Percentiles rank a stretch among this genome's conserved stretches.
phyloP scores from a whole-genome alignment of 306 rosid genomes.

The Castanospermum australe region DNA sequence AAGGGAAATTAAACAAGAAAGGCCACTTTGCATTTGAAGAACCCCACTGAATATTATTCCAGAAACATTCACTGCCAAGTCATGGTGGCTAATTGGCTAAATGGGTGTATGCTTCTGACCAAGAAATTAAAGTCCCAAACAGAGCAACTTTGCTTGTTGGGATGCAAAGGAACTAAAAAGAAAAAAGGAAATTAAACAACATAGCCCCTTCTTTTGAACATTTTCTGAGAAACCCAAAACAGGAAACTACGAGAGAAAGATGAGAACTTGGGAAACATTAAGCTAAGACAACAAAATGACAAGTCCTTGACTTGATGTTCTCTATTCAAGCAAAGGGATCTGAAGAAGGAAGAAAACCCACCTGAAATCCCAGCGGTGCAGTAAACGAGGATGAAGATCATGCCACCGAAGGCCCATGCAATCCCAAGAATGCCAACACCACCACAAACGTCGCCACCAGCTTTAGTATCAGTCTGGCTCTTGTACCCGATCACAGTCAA shows the following conservation, averaged over 20 bases:
- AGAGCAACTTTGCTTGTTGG: too few relatives aligned
- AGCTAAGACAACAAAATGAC: not conserved
- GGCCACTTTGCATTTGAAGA: not conserved
- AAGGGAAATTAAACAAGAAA: not conserved
- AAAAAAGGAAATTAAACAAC: not conserved
- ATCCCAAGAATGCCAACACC: conserved; percentile 73
- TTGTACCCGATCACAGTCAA: conserved; percentile 73
- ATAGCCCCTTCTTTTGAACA: not conserved
- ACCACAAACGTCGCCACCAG: conserved; percentile 35
- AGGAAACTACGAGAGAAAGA: not conserved
- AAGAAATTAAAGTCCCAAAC: not conserved
- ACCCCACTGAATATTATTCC: not conserved
- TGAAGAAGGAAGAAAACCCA: not conserved
- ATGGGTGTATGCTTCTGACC: not conserved
- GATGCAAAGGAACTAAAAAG: not conserved
- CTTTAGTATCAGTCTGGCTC: conserved; percentile 35
- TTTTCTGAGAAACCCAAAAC: not conserved
- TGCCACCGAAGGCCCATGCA: conserved; percentile 87
- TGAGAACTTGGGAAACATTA: not conserved
- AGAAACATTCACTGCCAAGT: not conserved
- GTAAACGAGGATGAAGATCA: conserved; percentile 80
- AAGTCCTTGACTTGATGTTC: not conserved
- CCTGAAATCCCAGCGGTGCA: conserved; percentile 91
- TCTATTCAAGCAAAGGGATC: not conserved
- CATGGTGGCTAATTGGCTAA: not conserved